A percentile compares a stretch with the other conserved stretches of the same genome.
Evolutionary conservation across 73 alveolate species (phyloP).

Genomic region (Paramecium sonneborni): DNA sequence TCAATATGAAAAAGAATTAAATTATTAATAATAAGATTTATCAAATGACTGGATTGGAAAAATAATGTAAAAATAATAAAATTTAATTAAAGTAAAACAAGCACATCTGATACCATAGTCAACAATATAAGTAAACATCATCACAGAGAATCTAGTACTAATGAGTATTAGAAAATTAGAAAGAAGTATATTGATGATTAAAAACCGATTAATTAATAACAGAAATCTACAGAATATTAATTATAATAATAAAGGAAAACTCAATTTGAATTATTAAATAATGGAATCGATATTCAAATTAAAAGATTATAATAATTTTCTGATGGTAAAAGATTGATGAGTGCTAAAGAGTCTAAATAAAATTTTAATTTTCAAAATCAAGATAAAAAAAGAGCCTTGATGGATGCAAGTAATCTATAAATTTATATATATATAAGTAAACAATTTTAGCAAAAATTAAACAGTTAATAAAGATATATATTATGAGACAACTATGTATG

Average conservation of each 20-base stretch:
- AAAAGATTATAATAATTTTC: neutral
- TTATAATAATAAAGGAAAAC: constrained; percentile 5
- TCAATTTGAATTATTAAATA: neutral
- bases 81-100: neutral
- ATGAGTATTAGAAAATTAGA: neutral
- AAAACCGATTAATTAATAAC: neutral
- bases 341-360: neutral
- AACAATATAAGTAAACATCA: neutral
- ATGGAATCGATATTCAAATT: neutral
- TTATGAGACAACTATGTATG: neutral
- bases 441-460: neutral
- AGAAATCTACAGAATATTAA: neutral
- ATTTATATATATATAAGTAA: neutral
- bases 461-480: neutral
- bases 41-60: neutral
- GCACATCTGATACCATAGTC: neutral
- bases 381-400: neutral
- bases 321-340: neutral
- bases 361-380: neutral
- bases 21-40: neutral
- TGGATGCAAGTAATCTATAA: constrained; percentile 8
- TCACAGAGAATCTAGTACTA: neutral
- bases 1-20: constrained; percentile 63
- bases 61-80: neutral
- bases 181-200: neutral